phyloP scores from a whole-genome alignment of 1,139 yeast species.

The Yamadazyma atmosphaerica region DNA sequence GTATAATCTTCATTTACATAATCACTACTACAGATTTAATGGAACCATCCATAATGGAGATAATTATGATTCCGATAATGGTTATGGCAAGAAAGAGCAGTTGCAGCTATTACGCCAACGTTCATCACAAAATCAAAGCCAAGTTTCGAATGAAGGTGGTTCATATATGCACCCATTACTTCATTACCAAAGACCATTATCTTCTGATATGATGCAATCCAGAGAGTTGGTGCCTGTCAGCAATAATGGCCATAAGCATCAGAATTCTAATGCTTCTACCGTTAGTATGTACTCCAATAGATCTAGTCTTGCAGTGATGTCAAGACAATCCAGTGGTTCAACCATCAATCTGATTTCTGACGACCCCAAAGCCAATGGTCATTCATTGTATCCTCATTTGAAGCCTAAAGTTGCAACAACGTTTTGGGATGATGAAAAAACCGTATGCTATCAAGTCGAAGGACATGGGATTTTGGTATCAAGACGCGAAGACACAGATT shows the following conservation, averaged over 20 bases:
- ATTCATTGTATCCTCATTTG: slow-evolving; percentile 8
- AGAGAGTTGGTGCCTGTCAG: slow-evolving; percentile 1
- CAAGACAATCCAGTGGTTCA: slow-evolving; percentile 7
- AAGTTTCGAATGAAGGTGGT: neutral
- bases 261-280: slow-evolving; percentile 14
- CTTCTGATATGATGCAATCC: too few relatives aligned
- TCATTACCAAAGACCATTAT: slow-evolving; percentile 1
- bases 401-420: slow-evolving; percentile 47
- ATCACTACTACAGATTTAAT: neutral
- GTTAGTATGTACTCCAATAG: slow-evolving; percentile 19
- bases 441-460: slow-evolving; percentile 51
- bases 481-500: slow-evolving; percentile 52
- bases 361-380: slow-evolving; percentile 11
- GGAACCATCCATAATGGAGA: too few relatives aligned
- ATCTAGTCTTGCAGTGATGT: slow-evolving; percentile 8
- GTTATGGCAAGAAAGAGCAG: neutral
- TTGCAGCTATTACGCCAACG: neutral
- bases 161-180: neutral
- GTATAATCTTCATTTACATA: slow-evolving; percentile 1
- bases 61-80: neutral
- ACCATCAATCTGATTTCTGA: slow-evolving; percentile 1
- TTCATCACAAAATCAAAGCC: neutral
- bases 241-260: slow-evolving; percentile 9
- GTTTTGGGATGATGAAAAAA: slow-evolving; percentile 49
- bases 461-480: slow-evolving; percentile 47